These are phyloP conservation scores for Solanum medicagineum DNA, from an alignment of 257 asterid genomes.

Conservation along the genomic window DNA sequence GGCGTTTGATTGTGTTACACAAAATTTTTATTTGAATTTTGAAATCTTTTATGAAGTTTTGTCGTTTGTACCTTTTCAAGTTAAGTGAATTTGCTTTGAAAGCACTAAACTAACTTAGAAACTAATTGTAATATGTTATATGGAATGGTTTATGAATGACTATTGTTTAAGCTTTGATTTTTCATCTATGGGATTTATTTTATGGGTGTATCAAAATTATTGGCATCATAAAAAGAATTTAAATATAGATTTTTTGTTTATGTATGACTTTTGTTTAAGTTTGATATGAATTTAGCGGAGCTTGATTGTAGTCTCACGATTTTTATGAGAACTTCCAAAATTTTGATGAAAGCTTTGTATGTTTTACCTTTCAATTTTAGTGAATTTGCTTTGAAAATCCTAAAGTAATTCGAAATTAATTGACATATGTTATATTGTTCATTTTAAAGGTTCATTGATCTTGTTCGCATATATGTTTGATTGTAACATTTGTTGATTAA, in stretches of 20 bases:
- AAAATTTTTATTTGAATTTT: constrained; percentile 6
- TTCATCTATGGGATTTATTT: not conserved
- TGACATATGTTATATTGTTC: not conserved
- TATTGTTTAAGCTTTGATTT: not conserved
- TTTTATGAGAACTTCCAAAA: constrained; percentile 2
- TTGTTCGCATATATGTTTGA: not conserved
- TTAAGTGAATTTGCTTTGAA: not conserved
- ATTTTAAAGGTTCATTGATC: not conserved
- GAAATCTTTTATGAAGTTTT: not conserved
- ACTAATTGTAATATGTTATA: not conserved
- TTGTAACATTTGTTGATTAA: constrained; percentile 6
- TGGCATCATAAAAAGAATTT: constrained; percentile 14
- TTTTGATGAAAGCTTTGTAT: not conserved
- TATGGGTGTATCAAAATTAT: not conserved
- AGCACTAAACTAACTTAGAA: constrained; percentile 38
- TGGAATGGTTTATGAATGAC: not conserved
- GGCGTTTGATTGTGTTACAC: not conserved
- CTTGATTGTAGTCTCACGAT: not conserved
- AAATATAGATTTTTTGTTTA: not conserved
- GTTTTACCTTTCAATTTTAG: constrained; percentile 1
- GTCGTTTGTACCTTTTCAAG: not conserved
- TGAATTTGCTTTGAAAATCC: constrained; percentile 28
- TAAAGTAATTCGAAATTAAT: constrained; percentile 13
- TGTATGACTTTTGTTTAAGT: not conserved
- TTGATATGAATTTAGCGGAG: not conserved